Base-by-base conservation (phyloP, 1,284 basidiomycete species). In the Filobasidium uniguttulatum region DNA sequence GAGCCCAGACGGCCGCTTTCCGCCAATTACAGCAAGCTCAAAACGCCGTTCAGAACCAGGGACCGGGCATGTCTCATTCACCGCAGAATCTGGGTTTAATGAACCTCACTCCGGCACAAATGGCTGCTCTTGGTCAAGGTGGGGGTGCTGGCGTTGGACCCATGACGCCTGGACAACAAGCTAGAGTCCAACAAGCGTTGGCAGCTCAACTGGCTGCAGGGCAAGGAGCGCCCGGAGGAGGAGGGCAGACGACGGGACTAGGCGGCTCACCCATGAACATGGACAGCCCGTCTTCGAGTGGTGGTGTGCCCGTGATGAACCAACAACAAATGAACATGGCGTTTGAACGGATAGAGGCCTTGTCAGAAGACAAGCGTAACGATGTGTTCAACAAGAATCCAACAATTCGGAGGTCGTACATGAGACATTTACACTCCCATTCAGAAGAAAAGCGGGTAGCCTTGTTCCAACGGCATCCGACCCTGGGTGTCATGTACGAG, bases 351-450 rank as follows among this genome's bases (percentile, higher is more conserved):
- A 55, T 67, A 10, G 50, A 55, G 25, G 41, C 44, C 20, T 58
- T 67, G 57, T 50, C 54, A 2, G 64, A 65, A 3, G 58, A 57
- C 15, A 59, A 64, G 40, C 46, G 65, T 22, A 59, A 60, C 30
- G 50, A 37, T 28, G 54, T 59, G 8, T 64, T 67, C 29, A 54
- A 54, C 26, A 57, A 56, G 59, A 63, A 57, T 34, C 59, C 63
- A 0, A 56, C 59, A 28, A 55, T 62, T n/a, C 54, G 58, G 25
- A 51, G 54, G 19, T 43, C 62, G 4, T 65, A 55, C 56, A 58
- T 55, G 25, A 47, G 41, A 12, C 34, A 53, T 29, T 34, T 50
- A 28, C 46, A 56, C 56, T 37, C 34, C 53, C 49, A 56, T 34
- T 36, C 52, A 48, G 26, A 58, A 50, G 46, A 60, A 33, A 45